A percentile compares a stretch with the other conserved stretches of the same genome.
These are phyloP conservation scores for Blastobotrys apis DNA, from an alignment of 1,139 yeast genomes.

Conservation along the genomic window DNA sequence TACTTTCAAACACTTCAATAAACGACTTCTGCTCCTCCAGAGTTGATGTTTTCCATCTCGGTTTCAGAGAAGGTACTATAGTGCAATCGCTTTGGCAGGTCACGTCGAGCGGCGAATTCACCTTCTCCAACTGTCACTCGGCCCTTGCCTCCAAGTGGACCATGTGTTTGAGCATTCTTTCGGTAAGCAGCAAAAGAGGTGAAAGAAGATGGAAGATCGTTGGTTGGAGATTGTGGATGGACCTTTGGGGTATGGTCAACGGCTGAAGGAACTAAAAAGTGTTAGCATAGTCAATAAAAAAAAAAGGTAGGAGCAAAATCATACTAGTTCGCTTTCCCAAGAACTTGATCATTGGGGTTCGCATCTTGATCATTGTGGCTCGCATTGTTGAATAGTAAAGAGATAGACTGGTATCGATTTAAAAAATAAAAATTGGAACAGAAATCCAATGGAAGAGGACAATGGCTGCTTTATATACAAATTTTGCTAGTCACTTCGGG, in stretches of 20 bases:
- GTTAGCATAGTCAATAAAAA: slow-evolving; percentile 11
- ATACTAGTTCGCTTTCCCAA: slow-evolving; percentile 37
- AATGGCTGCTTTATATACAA: slow-evolving; percentile 2
- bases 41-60: slow-evolving; percentile 69
- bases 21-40: slow-evolving; percentile 63
- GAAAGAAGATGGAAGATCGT: slow-evolving; percentile 44
- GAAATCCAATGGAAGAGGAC: neutral
- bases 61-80: slow-evolving; percentile 54
- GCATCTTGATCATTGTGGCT: slow-evolving; percentile 26
- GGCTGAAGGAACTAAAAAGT: neutral
- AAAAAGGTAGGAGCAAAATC: neutral
- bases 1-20: too few relatives aligned
- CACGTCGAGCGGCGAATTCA: slow-evolving; percentile 53
- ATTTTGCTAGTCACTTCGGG: too few relatives aligned
- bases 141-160: slow-evolving; percentile 31
- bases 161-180: slow-evolving; percentile 42
- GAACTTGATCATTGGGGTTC: slow-evolving; percentile 40
- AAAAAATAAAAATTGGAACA: neutral
- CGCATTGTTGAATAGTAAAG: slow-evolving; percentile 28
- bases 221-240: slow-evolving; percentile 46
- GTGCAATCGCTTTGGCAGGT: slow-evolving; percentile 68
- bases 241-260: slow-evolving; percentile 42
- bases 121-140: slow-evolving; percentile 44
- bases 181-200: slow-evolving; percentile 40
- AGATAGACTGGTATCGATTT: neutral